Base-by-base conservation (phyloP, 305 asterid species). In the Stenogyne calaminthoides region DNA sequence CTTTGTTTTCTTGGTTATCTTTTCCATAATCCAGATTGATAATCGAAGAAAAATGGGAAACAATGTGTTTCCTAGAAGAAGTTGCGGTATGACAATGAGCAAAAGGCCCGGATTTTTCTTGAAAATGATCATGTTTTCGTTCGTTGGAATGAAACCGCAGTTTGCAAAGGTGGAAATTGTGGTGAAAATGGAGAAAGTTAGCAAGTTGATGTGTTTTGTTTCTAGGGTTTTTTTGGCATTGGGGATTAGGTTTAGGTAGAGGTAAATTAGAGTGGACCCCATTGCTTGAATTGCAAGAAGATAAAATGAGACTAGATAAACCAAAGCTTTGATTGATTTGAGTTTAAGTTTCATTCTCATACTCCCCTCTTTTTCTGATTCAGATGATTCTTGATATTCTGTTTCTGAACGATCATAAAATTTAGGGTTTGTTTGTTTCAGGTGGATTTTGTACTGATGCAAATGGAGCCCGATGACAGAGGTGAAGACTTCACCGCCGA, bases 61-160 rank as follows among this genome's bases (percentile, higher is more conserved):
- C 18, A 89, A 19, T 0, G 93, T 89, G 85, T 88, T 89, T 27
- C 96, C 93, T 5, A 83, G 10, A 8, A 89, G 85, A 34, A 84
- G 0, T 14, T 79, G 93, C 2, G 88, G 88, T 22, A 86, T 83
- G 0, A 87, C 10, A 61, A 89, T 84, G 57, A 87, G 86, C 0
- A 83, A 77, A 9, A 88, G 76, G 2, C 89, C 90, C 0, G 89
- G 67, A 7, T 87, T 82, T 47, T 76, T 64, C 76, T 72, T 84
- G 76, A 89, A 85, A 47, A 76, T 81, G 34, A 77, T 62, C 95
- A 87, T 89, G 72, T 89, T 89, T 67, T 87, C 90, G 62, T 85
- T 87, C 2, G 90, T 89, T 0, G 95, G 95, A 4, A 84, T 37
- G 59, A 86, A 86, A 2, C 94, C 94, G 7, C 84, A 80, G 74